A percentile compares a stretch with the other conserved stretches of the same genome.
phyloP scores from a whole-genome alignment of 2,329 filamentous ascomycete genomes.

The Alternaria brassicae region DNA sequence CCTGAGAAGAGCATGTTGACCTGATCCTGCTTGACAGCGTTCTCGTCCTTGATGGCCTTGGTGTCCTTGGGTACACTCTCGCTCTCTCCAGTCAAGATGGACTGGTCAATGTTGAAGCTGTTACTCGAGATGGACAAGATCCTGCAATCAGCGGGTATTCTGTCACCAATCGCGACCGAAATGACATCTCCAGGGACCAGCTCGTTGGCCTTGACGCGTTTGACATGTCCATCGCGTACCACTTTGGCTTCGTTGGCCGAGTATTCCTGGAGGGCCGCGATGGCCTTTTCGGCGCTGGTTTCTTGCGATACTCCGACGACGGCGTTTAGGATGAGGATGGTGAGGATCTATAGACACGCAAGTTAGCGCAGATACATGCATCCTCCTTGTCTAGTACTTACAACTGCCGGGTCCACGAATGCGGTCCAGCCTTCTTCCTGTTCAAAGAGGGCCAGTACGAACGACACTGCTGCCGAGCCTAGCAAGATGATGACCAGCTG shows the following conservation, averaged over 20 bases:
- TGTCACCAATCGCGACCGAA: conserved; percentile 85
- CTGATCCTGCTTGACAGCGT: conserved; percentile 96
- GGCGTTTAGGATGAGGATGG: conserved; percentile 94
- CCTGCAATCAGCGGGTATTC: conserved; percentile 93
- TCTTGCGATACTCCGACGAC: conserved; percentile 98
- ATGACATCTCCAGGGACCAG: conserved; percentile 94
- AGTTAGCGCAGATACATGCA: conserved; percentile 21
- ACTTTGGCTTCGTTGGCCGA: conserved; percentile 98
- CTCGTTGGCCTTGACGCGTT: conserved; percentile 92
- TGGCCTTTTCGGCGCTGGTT: conserved; percentile 97
- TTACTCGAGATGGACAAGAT: conserved; percentile 92
- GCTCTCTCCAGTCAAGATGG: conserved; percentile 95
- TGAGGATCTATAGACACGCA: conserved; percentile 76
- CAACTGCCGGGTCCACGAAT: conserved; percentile 94
- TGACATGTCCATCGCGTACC: conserved; percentile 80
- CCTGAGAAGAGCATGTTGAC: conserved; percentile 98
- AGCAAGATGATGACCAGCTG: conserved; percentile 96
- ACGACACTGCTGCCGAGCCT: conserved; percentile 90
- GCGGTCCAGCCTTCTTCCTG: conserved; percentile 93
- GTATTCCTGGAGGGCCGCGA: conserved; percentile 97
- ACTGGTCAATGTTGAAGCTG: conserved; percentile 95
- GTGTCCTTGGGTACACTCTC: conserved; percentile 93
- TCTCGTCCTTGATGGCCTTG: conserved; percentile 71
- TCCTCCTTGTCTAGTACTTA: conserved; percentile 59
- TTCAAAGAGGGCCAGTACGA: conserved; percentile 91